Conservation (phyloP, 2,329 filamentous ascomycete genomes). For the Penicillium sp. region DNA sequence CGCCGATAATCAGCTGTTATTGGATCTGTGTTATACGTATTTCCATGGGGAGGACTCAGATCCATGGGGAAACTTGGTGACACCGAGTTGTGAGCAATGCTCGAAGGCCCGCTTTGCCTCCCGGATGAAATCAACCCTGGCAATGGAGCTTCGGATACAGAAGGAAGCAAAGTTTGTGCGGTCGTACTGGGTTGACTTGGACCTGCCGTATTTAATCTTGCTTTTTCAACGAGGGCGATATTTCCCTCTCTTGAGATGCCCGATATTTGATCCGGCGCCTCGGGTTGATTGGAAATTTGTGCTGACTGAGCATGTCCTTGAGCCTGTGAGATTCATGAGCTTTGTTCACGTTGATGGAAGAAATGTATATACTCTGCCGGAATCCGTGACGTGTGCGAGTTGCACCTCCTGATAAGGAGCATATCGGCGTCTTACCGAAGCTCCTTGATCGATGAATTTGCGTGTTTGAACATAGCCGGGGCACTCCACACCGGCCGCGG, state of each 20-base stretch:
- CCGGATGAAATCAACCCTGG: not conserved
- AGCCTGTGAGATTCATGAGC: not conserved
- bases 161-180: not conserved
- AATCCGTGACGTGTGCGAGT: not conserved
- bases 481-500: slow-evolving; percentile 39
- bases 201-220: not conserved
- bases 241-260: not conserved
- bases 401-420: slow-evolving; percentile 37
- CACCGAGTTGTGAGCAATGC: slow-evolving; percentile 2
- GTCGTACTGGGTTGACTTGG: not conserved
- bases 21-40: not conserved
- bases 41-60: not conserved
- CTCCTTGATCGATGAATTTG: slow-evolving; percentile 46
- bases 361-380: not conserved
- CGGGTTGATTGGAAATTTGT: not conserved
- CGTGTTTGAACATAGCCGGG: slow-evolving; percentile 46
- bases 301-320: not conserved
- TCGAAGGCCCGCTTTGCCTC: not conserved
- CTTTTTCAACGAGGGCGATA: not conserved
- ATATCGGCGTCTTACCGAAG: slow-evolving; percentile 41
- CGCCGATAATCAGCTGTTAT: slow-evolving; percentile 1
- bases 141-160: not conserved
- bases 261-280: not conserved
- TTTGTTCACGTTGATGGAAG: not conserved
- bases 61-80: slow-evolving; percentile 11